Evolutionary conservation across 768 basidiomycete species (phyloP), one percentile per base, ranked within the genome.

Genomic region (Botryobasidium botryosum): DNA sequence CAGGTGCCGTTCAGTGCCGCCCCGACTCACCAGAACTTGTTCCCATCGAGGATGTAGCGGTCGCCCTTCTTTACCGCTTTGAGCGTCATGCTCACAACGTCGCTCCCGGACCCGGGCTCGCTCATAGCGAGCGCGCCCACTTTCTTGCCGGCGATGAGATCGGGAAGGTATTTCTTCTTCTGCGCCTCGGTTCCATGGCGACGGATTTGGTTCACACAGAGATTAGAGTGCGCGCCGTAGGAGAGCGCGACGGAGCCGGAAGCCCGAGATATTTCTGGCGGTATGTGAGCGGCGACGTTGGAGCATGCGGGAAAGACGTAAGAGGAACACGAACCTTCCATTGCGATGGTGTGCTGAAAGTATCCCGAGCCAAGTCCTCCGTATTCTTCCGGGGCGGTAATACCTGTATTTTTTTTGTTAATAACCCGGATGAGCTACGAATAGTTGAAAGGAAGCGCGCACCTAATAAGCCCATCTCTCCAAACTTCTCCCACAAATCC

Each of bases 61-160:
- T 76, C 81, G 23, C 72, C 63, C 4, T 78, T 67, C 64, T 80
- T 82, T 52, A 80, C 77, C 20, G 88, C 88, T 48, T 70, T 76
- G 46, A 88, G 64, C 54, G 68, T 69, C 91, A 96, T 96, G 56
- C 84, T 85, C 17, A 94, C 77, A n/a, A 96, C 90, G 61, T 96
- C 90, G 55, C 85, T 88, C 46, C 91, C 91, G 53, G 79, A 77
- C 13, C 82, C 86, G 2, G 80, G 70, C 64, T 96, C 91, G 53
- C 82, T 86, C 91, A 96, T 96, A 2, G 91, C 91, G 49, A 96
- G 66, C 53, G 82, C 78, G 31, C 91, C 91, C 25, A 96, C 73
- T 58, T 83, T 73, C 18, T 60, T 55, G 7, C 91, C 91, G 24
- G 72, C 68, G 29, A 92, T 64, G 36, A 94, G 68, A 55, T 79